phyloP scores from a whole-genome alignment of 768 basidiomycete species.

The Mycena rebaudengoi region DNA sequence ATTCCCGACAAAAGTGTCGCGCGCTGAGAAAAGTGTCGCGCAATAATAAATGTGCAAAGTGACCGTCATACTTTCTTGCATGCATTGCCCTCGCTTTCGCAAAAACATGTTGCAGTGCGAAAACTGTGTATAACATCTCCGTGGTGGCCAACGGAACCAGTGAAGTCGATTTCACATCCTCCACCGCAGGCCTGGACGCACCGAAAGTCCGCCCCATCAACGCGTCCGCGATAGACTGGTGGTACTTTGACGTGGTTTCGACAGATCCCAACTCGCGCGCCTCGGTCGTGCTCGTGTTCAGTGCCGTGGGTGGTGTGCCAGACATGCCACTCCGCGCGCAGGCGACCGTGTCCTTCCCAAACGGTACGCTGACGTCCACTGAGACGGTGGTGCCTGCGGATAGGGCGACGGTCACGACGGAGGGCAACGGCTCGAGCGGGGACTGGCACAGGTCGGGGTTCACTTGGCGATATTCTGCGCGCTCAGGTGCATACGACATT shows the following conservation, averaged over 20 bases:
- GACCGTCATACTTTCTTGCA: too few species aligned
- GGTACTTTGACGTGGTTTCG: constrained; percentile 32
- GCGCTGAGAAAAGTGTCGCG: too few species aligned
- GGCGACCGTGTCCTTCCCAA: neutral
- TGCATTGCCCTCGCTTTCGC: too few species aligned
- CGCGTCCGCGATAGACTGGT: constrained; percentile 26
- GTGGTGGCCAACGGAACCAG: too few species aligned
- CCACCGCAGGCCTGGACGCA: constrained; percentile 13
- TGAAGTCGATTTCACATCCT: constrained; percentile 1
- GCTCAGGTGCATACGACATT: constrained; percentile 9
- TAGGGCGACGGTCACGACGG: constrained; percentile 14
- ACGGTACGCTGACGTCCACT: constrained; percentile 3
- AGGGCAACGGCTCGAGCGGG: constrained; percentile 14
- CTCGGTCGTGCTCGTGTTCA: constrained; percentile 24
- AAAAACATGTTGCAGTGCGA: too few species aligned
- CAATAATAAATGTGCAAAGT: too few species aligned
- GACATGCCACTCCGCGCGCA: neutral
- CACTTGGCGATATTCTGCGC: constrained; percentile 7
- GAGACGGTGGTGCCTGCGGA: neutral
- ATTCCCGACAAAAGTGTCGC: too few species aligned
- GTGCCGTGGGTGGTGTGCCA: neutral
- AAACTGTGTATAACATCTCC: too few species aligned
- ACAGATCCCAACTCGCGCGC: constrained; percentile 11
- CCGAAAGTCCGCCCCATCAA: constrained; percentile 24
- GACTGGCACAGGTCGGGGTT: constrained; percentile 22